phyloP scores from a whole-genome alignment of 2,329 filamentous ascomycete genomes.

The Botrytis porri region DNA sequence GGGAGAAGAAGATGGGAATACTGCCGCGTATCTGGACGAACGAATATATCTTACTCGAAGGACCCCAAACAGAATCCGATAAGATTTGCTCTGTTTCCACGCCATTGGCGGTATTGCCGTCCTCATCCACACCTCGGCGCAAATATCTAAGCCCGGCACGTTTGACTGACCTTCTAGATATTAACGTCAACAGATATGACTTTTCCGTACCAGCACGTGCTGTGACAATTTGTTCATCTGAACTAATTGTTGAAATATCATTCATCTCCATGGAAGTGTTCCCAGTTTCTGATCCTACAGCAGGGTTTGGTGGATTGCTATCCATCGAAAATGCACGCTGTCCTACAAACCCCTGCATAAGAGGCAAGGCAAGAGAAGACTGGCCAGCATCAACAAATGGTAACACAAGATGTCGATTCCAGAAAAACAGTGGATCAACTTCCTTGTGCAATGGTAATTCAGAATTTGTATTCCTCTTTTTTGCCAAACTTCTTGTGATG shows the following conservation, averaged over 20 bases:
- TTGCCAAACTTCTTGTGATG: conserved; percentile 66
- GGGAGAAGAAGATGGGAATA: conserved; percentile 92
- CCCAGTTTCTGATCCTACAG: conserved; percentile 48
- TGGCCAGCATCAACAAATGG: conserved; percentile 74
- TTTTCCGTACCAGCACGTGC: conserved; percentile 25
- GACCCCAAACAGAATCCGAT: conserved; percentile 65
- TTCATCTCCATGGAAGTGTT: conserved; percentile 44
- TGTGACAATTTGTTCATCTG: conserved; percentile 22
- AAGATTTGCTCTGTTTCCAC: conserved; percentile 96
- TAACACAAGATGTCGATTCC: conserved; percentile 75
- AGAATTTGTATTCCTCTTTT: conserved; percentile 42
- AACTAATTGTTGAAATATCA: conserved; percentile 38
- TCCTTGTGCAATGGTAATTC: conserved; percentile 65
- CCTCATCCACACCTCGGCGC: conserved; percentile 84
- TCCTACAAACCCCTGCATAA: conserved; percentile 94
- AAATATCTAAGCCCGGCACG: conserved; percentile 87
- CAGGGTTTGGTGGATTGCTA: conserved; percentile 45
- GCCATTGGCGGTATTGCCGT: conserved; percentile 81
- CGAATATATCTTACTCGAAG: conserved; percentile 65
- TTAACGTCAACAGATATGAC: conserved; percentile 67
- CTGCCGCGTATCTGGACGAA: conserved; percentile 87
- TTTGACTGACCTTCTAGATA: conserved; percentile 85
- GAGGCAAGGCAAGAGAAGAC: conserved; percentile 68
- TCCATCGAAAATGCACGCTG: conserved; percentile 78
- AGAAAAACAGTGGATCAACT: conserved; percentile 81